Percentiles rank a stretch among this genome's conserved stretches.
These are phyloP conservation scores for Scedosporium aurantiacum DNA, from an alignment of 2,329 filamentous ascomycete species.

Conservation along the genomic window DNA sequence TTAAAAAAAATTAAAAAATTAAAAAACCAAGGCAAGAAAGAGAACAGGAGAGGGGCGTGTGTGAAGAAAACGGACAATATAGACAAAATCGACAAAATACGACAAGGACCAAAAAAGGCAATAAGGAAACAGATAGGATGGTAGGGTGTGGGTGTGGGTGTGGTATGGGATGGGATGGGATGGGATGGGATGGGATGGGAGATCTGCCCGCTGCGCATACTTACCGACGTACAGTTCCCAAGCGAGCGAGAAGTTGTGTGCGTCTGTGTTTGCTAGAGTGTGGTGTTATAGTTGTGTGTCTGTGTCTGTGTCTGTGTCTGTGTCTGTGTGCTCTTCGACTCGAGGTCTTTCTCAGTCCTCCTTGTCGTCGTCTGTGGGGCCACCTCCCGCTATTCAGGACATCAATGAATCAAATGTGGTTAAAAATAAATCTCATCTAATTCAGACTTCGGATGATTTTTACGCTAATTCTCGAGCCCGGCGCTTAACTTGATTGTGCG, in stretches of 20 bases:
- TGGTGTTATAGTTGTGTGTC: no score
- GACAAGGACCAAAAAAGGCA: no score
- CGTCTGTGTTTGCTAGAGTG: no score
- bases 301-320: neutral
- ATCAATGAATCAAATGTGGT: neutral
- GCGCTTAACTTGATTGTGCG: neutral
- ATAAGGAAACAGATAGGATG: neutral
- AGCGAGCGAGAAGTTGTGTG: neutral
- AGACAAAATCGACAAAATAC: no score
- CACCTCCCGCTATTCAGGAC: neutral
- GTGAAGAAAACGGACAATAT: neutral
- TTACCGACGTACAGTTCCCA: neutral
- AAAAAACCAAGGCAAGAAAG: neutral
- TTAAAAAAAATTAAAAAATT: neutral
- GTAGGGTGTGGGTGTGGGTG: no score
- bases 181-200: neutral
- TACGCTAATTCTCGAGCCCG: neutral
- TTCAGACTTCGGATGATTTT: neutral
- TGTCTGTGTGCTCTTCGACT: neutral
- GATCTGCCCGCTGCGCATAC: neutral
- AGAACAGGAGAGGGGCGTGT: neutral
- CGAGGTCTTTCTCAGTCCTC: no score
- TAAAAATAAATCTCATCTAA: conserved; percentile 1
- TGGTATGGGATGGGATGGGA: neutral
- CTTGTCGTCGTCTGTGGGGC: no score